Base-by-base conservation (phyloP, 2,329 filamentous ascomycete species). In the Diaporthe helianthi region DNA sequence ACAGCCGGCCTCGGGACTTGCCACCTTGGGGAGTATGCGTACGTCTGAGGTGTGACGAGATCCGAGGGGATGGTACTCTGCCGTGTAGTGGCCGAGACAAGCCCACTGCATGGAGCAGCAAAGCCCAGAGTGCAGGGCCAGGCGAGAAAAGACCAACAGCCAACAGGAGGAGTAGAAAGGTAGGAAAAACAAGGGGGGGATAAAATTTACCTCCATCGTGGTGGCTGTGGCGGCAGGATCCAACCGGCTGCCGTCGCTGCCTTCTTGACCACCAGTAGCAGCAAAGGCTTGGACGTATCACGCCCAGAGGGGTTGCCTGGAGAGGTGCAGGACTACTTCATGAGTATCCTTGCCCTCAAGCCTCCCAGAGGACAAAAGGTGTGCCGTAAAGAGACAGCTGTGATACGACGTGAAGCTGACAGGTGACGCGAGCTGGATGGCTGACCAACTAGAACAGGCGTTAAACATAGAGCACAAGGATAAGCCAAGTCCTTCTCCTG, bases 181-280 rank as follows among this genome's bases (percentile, higher is more conserved):
- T 58, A 33, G 2, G 15, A 69, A 63, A 31, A 12, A 58, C 26
- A 33, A 22, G 51, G 55, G n/a, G n/a, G 55, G 44, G 52, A 22
- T 17, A 19, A 47, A 22, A 33, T 53, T 67, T 71, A 71, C 70
- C 70, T 71, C 70, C 70, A 71, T 71, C n/a, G 49, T 61, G 51
- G 49, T 61, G 51, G 41, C 51, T 29, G 38, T 31, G 55, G 44
- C 36, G 5, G 55, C 54, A 46, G 54, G 67, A 60, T 47, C 58
- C 68, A 67, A 60, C 33, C 55, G 15, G 51, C 38, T 38, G 38
- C 41, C 24, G 22, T 47, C n/a, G n/a, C 26, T 54, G 66, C 29
- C 29, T 53, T 22, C 33, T 53, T 22, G 15, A 52, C 26, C 44
- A 58, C 33, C 26, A n/a, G 2, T 15, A 24, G 31, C 31, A 26